phyloP scores from a whole-genome alignment of 2,329 filamentous ascomycete species.

The Arthrobotrys iridis region DNA sequence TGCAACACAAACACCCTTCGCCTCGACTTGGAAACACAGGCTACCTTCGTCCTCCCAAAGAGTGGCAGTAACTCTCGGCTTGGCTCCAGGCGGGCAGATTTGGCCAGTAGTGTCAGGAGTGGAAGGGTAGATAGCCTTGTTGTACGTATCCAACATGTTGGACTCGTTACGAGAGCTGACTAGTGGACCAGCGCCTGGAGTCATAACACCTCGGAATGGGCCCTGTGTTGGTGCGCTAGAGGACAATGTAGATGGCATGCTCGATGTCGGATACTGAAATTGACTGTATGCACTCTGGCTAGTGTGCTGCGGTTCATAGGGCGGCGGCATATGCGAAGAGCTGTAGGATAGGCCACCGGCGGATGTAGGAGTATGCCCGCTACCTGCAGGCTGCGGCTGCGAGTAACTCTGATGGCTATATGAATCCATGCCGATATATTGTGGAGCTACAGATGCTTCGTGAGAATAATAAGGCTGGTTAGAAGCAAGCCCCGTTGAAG shows the following conservation, averaged over 20 bases:
- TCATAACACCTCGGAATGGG: slow-evolving; percentile 52
- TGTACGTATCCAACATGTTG: slow-evolving; percentile 62
- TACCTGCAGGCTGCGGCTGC: slow-evolving; percentile 48
- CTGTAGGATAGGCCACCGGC: slow-evolving; percentile 43
- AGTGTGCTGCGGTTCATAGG: slow-evolving; percentile 52
- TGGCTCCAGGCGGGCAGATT: slow-evolving; percentile 90
- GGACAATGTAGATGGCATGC: slow-evolving; percentile 49
- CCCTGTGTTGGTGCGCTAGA: slow-evolving; percentile 49
- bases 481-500: slow-evolving; percentile 36
- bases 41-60: slow-evolving; percentile 98
- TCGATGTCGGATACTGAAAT: slow-evolving; percentile 46
- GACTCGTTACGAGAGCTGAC: slow-evolving; percentile 51
- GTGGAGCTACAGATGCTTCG: slow-evolving; percentile 44
- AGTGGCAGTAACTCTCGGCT: slow-evolving; percentile 93
- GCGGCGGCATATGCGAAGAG: slow-evolving; percentile 51
- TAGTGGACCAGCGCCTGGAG: slow-evolving; percentile 50
- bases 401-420: slow-evolving; percentile 52
- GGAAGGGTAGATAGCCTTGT: slow-evolving; percentile 65
- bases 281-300: slow-evolving; percentile 47
- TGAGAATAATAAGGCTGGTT: slow-evolving; percentile 48
- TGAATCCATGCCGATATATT: slow-evolving; percentile 53
- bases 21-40: slow-evolving; percentile 96
- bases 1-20: slow-evolving; percentile 93
- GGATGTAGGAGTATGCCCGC: slow-evolving; percentile 51
- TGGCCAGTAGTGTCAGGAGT: slow-evolving; percentile 83